Percentiles rank a stretch among this genome's conserved stretches.
Conservation (phyloP, 2,329 filamentous ascomycete species). For the Dothideomycetes sp. region DNA sequence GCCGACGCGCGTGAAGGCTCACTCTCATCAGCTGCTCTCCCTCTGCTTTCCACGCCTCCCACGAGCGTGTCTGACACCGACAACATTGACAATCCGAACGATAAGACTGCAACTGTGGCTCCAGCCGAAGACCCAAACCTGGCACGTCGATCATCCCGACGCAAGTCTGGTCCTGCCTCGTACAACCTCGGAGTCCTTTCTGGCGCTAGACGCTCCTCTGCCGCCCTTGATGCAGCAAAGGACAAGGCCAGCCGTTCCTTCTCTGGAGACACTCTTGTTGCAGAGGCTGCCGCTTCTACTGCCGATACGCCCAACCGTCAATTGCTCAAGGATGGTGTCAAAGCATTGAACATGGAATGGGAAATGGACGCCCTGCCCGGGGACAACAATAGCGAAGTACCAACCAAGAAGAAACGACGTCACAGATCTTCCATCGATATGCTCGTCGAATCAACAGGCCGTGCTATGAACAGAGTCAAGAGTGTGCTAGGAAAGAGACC, state of each 20-base stretch:
- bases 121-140: slow-evolving; percentile 1
- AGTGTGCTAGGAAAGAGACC: slow-evolving; percentile 28
- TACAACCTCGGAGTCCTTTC: slow-evolving; percentile 46
- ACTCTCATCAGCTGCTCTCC: slow-evolving; percentile 42
- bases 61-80: slow-evolving; percentile 56
- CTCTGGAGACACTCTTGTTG: slow-evolving; percentile 33
- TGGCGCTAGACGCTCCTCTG: slow-evolving; percentile 19
- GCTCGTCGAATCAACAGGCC: slow-evolving; percentile 12
- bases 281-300: slow-evolving; percentile 21
- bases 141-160: slow-evolving; percentile 43
- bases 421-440: slow-evolving; percentile 12
- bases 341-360: slow-evolving; percentile 39
- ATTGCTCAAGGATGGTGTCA: slow-evolving; percentile 32
- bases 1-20: slow-evolving; percentile 28
- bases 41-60: slow-evolving; percentile 52
- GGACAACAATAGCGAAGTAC: slow-evolving; percentile 3
- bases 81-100: slow-evolving; percentile 39
- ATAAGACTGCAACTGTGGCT: slow-evolving; percentile 19
- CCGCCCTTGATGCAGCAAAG: slow-evolving; percentile 14
- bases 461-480: slow-evolving; percentile 13
- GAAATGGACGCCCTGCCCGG: slow-evolving; percentile 16
- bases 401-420: slow-evolving; percentile 11
- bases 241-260: slow-evolving; percentile 18
- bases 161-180: slow-evolving; percentile 47
- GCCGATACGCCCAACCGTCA: slow-evolving; percentile 14